Percentiles rank a stretch among this genome's conserved stretches.
Conservation (phyloP, 768 basidiomycete species). For the Kwoniella botswanensis region DNA sequence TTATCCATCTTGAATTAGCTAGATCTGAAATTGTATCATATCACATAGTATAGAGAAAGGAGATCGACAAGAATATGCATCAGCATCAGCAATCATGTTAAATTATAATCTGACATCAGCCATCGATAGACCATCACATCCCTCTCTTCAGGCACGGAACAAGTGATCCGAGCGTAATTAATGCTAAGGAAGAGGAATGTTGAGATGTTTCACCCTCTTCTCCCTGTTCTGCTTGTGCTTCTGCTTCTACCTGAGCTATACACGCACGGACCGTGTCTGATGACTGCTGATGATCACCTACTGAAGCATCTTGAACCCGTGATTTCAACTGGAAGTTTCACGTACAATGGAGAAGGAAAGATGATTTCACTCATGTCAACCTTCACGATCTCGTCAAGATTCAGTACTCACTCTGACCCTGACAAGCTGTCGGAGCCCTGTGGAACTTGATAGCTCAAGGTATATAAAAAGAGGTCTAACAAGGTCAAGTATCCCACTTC, state of each 20-base stretch:
- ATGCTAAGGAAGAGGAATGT: background rate
- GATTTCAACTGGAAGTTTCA: background rate
- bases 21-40: too few species aligned
- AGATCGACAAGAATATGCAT: background rate
- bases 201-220: slow-evolving; percentile 3
- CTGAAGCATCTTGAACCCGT: background rate
- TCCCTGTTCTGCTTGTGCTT: background rate
- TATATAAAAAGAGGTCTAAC: background rate
- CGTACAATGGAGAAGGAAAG: background rate
- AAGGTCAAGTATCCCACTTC: too few species aligned
- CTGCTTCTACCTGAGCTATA: background rate
- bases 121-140: background rate
- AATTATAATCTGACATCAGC: background rate
- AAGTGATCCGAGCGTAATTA: background rate
- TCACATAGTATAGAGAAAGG: background rate
- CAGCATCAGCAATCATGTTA: background rate
- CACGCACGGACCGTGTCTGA: slow-evolving; percentile 1
- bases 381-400: too few species aligned
- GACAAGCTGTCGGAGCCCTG: too few species aligned
- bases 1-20: too few species aligned
- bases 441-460: background rate
- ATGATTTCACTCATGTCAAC: background rate
- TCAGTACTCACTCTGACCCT: too few species aligned
- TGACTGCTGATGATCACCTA: background rate
- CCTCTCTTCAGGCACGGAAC: background rate